Base-by-base conservation (phyloP, 1,284 basidiomycete species). In the Cerrena zonata region DNA sequence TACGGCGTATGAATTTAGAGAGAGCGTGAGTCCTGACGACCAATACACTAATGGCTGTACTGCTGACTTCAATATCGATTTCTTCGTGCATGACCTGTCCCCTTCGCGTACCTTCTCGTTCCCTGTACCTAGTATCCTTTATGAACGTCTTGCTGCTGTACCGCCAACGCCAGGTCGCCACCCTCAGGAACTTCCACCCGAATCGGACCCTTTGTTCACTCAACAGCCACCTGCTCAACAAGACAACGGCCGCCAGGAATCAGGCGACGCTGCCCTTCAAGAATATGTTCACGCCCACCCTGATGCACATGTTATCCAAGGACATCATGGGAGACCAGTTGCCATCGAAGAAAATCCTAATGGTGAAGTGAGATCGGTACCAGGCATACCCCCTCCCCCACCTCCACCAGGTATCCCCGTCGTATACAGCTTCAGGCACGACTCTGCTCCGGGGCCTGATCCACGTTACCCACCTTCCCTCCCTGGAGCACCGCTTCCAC, bases 1-100 rank as follows among this genome's bases (percentile, higher is more conserved):
- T 94, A 49, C 89, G 92, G 65, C 78, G 91, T 40, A 85, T 94
- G 79, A 86, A 90, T 65, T 75, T 94, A 52, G 91, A 94, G 67
- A 76, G 91, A 72, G 89, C 91, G 91, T 93, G 62, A 73, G 89
- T 82, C 50, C 53, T 43, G 45, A 50, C 54, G n/a, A n/a, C n/a
- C 48, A 51, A 57, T 63, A 57, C 62, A 41, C 55, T 23, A 53
- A 54, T 57, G n/a, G n/a, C n/a, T n/a, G n/a, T n/a, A n/a, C n/a
- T n/a, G n/a, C n/a, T n/a, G n/a, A n/a, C n/a, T n/a, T n/a, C n/a
- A n/a, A n/a, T n/a, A n/a, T n/a, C n/a, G n/a, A n/a, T n/a, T n/a
- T n/a, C n/a, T n/a, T n/a, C n/a, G n/a, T n/a, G n/a, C n/a, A n/a
- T n/a, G n/a, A n/a, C n/a, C n/a, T n/a, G n/a, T n/a, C n/a, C n/a